Conservation (phyloP, 306 rosid genomes). For the Quercus bicolor region DNA sequence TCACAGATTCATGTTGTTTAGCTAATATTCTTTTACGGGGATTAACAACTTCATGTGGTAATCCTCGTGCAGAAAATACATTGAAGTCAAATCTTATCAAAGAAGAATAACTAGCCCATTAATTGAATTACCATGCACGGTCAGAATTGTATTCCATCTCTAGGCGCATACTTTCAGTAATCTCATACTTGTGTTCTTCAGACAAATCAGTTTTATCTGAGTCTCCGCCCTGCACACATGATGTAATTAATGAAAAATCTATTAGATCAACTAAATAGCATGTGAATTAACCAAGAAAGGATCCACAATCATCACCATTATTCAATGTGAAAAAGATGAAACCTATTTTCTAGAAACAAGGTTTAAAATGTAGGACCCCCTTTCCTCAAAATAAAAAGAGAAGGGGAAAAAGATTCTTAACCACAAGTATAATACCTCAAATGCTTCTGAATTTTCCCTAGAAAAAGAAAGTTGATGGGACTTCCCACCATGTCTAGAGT, state of each 20-base stretch:
- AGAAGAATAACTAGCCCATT: not conserved
- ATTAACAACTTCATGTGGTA: not conserved
- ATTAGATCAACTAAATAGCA: not conserved
- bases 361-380: not conserved
- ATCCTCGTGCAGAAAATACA: not conserved
- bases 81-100: not conserved
- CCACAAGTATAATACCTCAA: constrained; percentile 45
- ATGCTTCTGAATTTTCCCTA: constrained; percentile 39
- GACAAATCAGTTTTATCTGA: constrained; percentile 36
- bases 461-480: constrained; percentile 58
- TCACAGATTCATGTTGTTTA: not conserved
- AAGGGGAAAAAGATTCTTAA: not conserved
- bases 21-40: not conserved
- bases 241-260: constrained; percentile 10
- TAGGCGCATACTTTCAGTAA: constrained; percentile 83
- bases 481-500: constrained; percentile 54
- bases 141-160: constrained; percentile 96
- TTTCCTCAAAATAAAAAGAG: not conserved
- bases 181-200: constrained; percentile 67
- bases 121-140: constrained; percentile 80
- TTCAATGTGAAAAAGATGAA: not conserved
- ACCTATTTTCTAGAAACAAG: not conserved
- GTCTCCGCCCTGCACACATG: constrained; percentile 53
- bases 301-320: constrained; percentile 1
- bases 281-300: not conserved